Evolutionary conservation across 495 filamentous ascomycete genomes (phyloP).

Genomic region (Penicillium argentinense): DNA sequence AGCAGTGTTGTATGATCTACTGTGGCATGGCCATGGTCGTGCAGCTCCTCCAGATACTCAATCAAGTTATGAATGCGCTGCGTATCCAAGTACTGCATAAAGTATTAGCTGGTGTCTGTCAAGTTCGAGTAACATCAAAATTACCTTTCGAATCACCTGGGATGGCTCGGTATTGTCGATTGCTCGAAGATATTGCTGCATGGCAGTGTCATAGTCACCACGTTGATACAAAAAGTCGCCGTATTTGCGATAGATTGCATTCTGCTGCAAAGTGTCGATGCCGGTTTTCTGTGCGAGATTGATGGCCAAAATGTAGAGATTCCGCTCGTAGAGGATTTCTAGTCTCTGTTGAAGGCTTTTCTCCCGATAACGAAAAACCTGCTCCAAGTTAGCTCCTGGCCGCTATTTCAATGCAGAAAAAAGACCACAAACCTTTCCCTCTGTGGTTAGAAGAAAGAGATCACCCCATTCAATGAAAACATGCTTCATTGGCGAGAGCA

Average conservation of each 20-base stretch:
- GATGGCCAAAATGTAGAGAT: constrained; percentile 88
- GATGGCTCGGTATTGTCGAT: constrained; percentile 95
- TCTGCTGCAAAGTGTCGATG: constrained; percentile 74
- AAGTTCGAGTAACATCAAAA: background rate
- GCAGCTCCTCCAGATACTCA: constrained; percentile 94
- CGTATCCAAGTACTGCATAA: constrained; percentile 77
- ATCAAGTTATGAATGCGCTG: constrained; percentile 97
- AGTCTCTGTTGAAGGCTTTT: constrained; percentile 87
- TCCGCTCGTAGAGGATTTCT: constrained; percentile 91
- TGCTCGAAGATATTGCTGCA: constrained; percentile 96
- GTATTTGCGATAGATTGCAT: constrained; percentile 89
- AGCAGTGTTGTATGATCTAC: constrained; percentile 95
- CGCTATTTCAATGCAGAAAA: background rate
- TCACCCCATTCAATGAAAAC: constrained; percentile 90
- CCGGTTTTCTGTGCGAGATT: constrained; percentile 89
- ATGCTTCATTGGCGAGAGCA: constrained; percentile 73
- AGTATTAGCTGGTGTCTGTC: constrained; percentile 16
- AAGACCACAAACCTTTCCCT: constrained; percentile 70
- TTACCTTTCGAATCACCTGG: constrained; percentile 86
- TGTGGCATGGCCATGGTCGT: constrained; percentile 90
- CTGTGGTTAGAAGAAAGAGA: constrained; percentile 79
- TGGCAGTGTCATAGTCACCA: constrained; percentile 91
- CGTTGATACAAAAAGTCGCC: constrained; percentile 96
- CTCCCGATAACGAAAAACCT: constrained; percentile 90
- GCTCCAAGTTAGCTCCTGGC: constrained; percentile 11